These are phyloP conservation scores for Calonectria pteridis DNA, from an alignment of 2,329 filamentous ascomycete genomes.

Conservation along the genomic window DNA sequence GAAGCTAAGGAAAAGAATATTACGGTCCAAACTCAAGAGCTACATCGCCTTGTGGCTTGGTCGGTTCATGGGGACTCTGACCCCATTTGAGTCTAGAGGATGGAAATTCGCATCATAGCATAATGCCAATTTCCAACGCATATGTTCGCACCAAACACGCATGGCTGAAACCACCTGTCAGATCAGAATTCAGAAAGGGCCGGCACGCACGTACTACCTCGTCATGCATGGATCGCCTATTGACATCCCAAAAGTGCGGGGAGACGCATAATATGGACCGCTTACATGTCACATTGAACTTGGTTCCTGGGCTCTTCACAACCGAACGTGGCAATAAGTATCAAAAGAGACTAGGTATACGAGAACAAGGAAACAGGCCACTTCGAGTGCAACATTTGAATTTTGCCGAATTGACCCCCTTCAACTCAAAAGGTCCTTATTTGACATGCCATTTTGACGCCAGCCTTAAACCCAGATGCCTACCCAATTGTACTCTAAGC, in stretches of 20 bases:
- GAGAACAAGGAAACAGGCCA: constrained; percentile 10
- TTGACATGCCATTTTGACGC: constrained; percentile 61
- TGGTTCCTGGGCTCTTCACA: constrained; percentile 6
- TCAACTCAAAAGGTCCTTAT: constrained; percentile 51
- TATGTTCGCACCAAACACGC: not conserved
- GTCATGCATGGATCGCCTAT: not conserved
- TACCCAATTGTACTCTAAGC: constrained; percentile 59
- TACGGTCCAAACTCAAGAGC: not conserved
- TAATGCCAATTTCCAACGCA: constrained; percentile 21
- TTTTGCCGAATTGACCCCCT: constrained; percentile 50
- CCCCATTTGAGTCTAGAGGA: not conserved
- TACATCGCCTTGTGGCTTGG: not conserved
- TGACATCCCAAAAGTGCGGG: not conserved
- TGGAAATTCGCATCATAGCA: constrained; percentile 4
- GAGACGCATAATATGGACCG: not conserved
- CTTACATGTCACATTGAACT: not conserved
- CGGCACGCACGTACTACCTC: not conserved
- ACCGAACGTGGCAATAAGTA: not conserved
- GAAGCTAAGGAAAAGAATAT: not conserved
- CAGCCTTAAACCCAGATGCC: constrained; percentile 57
- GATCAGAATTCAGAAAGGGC: not conserved
- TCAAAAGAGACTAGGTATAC: constrained; percentile 24
- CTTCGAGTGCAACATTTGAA: constrained; percentile 49
- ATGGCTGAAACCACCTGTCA: not conserved
- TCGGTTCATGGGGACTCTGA: not conserved